A percentile compares a stretch with the other conserved stretches of the same genome.
Evolutionary conservation across 768 basidiomycete genomes (phyloP).

Genomic region (Boletus insuetus): DNA sequence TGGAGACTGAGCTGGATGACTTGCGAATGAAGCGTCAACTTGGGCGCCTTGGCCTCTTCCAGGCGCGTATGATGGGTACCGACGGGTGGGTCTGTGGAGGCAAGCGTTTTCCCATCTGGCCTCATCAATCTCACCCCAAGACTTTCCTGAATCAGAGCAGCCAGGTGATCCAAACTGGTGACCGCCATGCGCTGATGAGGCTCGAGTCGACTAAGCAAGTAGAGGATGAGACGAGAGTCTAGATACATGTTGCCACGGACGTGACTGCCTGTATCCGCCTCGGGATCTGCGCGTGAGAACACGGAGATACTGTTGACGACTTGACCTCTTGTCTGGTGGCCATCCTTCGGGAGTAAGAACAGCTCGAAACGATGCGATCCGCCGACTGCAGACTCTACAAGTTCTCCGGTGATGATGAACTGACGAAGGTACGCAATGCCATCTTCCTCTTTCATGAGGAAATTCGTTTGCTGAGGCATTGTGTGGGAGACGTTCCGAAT

Average conservation of each 20-base stretch:
- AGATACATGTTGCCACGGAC: constrained; percentile 14
- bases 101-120: constrained; percentile 10
- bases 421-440: background rate
- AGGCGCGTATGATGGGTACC: background rate
- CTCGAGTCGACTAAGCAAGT: constrained; percentile 3
- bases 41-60: constrained; percentile 1
- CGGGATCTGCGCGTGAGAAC: constrained; percentile 1
- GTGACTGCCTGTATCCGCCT: background rate
- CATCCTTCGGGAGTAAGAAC: constrained; percentile 4
- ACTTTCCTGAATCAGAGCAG: background rate
- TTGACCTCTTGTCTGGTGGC: background rate
- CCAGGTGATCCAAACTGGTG: background rate
- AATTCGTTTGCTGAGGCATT: background rate
- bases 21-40: constrained; percentile 12
- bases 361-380: constrained; percentile 19
- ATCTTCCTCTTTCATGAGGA: constrained; percentile 4
- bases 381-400: constrained; percentile 15
- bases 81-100: background rate
- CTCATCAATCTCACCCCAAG: constrained; percentile 8
- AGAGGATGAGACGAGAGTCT: constrained; percentile 13
- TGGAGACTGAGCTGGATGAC: background rate
- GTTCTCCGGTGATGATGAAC: background rate
- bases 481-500: background rate
- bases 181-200: background rate
- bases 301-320: constrained; percentile 15